Conservation (phyloP, 179 eudicot species). For the Heliamphora pulchella region DNA sequence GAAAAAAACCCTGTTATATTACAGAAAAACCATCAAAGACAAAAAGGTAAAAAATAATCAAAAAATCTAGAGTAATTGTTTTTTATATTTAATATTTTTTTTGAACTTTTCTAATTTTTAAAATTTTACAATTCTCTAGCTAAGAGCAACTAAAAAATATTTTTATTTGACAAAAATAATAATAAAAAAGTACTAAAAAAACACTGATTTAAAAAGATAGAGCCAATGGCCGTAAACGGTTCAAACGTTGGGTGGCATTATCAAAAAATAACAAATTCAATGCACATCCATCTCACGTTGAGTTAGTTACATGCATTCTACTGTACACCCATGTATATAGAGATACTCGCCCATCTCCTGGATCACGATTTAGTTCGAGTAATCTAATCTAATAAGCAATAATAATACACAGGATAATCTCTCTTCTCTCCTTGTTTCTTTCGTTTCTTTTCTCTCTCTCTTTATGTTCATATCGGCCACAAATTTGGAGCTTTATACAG, state of each 20-base stretch:
- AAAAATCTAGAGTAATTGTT: no score
- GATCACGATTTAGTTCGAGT: not conserved
- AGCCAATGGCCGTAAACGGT: not conserved
- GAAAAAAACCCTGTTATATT: no score
- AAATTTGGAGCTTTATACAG: slow-evolving; percentile 8
- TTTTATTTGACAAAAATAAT: no score
- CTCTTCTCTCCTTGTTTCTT: not conserved
- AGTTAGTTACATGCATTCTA: not conserved
- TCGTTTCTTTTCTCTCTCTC: not conserved
- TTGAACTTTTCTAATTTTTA: no score
- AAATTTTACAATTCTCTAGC: no score
- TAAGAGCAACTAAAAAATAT: no score
- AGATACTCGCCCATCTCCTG: not conserved
- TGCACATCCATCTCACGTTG: slow-evolving; percentile 3
- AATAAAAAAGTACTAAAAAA: no score
- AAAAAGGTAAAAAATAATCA: no score
- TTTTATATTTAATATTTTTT: no score
- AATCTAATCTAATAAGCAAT: not conserved
- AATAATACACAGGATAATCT: not conserved
- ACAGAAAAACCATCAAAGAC: no score
- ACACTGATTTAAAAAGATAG: no score
- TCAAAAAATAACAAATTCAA: not conserved
- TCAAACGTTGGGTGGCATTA: not conserved
- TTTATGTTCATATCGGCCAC: slow-evolving; percentile 11
- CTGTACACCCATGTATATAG: not conserved